Evolutionary conservation across 805 yeast genomes (phyloP).

Genomic region (Metschnikowia matae): DNA sequence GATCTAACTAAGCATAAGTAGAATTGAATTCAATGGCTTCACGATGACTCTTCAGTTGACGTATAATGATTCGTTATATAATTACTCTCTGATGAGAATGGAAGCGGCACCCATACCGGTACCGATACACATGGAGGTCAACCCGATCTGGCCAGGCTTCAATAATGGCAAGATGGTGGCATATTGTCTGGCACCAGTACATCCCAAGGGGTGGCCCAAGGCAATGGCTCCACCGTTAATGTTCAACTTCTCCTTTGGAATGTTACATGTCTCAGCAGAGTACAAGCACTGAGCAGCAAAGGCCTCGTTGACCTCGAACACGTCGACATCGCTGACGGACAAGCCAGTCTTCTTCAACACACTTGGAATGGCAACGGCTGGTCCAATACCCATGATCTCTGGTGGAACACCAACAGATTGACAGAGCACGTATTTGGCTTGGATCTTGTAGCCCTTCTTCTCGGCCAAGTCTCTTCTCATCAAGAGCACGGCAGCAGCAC

Average conservation of each 20-base stretch:
- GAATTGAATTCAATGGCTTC: too few species aligned
- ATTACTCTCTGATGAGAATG: constrained; percentile 71
- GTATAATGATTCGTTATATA: not conserved
- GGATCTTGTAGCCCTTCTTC: constrained; percentile 60
- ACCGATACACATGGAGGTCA: constrained; percentile 95
- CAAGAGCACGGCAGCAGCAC: constrained; percentile 86
- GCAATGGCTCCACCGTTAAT: constrained; percentile 98
- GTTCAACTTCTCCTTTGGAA: constrained; percentile 49
- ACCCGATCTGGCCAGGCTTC: constrained; percentile 76
- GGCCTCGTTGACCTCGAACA: constrained; percentile 92
- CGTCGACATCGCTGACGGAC: constrained; percentile 58
- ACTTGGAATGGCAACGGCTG: constrained; percentile 90
- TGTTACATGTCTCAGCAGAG: constrained; percentile 60
- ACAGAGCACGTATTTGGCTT: constrained; percentile 78
- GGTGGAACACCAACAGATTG: constrained; percentile 92
- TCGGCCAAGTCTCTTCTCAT: constrained; percentile 85
- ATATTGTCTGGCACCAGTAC: constrained; percentile 80
- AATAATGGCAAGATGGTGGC: constrained; percentile 84
- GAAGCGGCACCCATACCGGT: constrained; percentile 99
- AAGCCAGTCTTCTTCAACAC: constrained; percentile 62
- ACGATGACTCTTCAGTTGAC: not conserved
- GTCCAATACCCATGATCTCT: constrained; percentile 97
- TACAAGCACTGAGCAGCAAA: constrained; percentile 92
- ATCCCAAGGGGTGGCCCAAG: constrained; percentile 78
- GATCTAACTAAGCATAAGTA: too few species aligned